Evolutionary conservation across 1,284 basidiomycete genomes (phyloP).

Genomic region (Prillingera fragicola): DNA sequence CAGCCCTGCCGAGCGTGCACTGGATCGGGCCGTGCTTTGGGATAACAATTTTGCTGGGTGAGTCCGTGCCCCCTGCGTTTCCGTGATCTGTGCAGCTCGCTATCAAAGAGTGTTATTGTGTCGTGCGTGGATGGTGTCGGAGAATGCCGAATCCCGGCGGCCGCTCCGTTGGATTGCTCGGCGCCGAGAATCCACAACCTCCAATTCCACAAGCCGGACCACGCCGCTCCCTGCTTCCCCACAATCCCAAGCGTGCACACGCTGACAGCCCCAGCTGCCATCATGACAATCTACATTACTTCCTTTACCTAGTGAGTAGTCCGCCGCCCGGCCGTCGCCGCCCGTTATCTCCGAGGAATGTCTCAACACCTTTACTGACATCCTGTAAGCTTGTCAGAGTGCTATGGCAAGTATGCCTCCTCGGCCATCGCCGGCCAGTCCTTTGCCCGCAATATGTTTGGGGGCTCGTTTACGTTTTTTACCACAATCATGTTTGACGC

Average conservation of each 20-base stretch:
- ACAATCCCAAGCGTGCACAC: too few relatives aligned
- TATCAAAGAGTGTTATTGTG: too few relatives aligned
- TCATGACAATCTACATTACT: conserved; percentile 17
- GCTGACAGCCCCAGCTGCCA: conserved; percentile 7
- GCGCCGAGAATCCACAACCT: too few relatives aligned
- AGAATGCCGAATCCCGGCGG: too few relatives aligned
- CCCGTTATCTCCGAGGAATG: too few relatives aligned
- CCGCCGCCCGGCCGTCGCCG: too few relatives aligned
- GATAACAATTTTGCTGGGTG: background rate
- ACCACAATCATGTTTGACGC: conserved; percentile 17
- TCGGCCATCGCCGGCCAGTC: conserved; percentile 15
- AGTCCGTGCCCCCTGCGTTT: too few relatives aligned
- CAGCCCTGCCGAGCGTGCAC: conserved; percentile 27
- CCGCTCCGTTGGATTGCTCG: too few relatives aligned
- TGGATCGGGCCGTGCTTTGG: conserved; percentile 27
- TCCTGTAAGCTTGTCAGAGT: conserved; percentile 8
- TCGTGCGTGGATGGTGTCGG: too few relatives aligned
- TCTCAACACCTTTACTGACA: background rate
- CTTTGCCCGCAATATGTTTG: conserved; percentile 14
- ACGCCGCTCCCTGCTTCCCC: too few relatives aligned
- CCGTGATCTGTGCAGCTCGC: too few relatives aligned
- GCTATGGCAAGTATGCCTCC: conserved; percentile 17
- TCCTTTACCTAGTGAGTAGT: conserved; percentile 9
- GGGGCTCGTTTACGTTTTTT: conserved; percentile 15
- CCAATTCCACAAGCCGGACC: too few relatives aligned